Conservation (phyloP, 768 basidiomycete species). For the Termitomyces sp. region DNA sequence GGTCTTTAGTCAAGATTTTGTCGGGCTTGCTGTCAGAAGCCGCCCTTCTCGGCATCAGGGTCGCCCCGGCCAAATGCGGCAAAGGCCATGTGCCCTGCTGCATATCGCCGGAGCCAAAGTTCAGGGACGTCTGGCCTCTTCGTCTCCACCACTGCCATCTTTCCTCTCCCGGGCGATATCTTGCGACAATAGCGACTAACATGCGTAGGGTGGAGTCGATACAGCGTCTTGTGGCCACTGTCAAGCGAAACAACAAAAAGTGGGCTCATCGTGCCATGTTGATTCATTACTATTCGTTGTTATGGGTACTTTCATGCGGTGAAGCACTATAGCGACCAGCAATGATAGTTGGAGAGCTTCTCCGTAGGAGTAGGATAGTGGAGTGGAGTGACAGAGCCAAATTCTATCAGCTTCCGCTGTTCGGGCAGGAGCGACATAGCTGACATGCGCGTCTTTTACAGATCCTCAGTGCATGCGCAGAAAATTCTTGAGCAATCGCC, state of each 20-base stretch:
- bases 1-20: not conserved
- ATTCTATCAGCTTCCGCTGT: not conserved
- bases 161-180: not conserved
- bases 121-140: not conserved
- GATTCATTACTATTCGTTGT: not conserved
- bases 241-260: not conserved
- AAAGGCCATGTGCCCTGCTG: not conserved
- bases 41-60: conserved; percentile 6
- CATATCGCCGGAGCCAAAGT: not conserved
- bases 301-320: not conserved
- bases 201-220: not conserved
- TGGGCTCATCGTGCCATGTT: not conserved
- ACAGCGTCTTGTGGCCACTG: not conserved
- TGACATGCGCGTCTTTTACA: not conserved
- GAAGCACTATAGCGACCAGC: not conserved
- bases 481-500: not conserved
- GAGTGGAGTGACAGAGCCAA: not conserved
- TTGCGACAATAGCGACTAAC: not conserved
- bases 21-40: not conserved
- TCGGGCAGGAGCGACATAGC: not conserved
- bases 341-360: not conserved
- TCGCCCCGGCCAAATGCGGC: not conserved
- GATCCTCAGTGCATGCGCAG: not conserved
- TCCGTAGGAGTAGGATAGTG: not conserved
- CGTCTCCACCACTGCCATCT: not conserved